Conservation (phyloP, 768 basidiomycete species). For the Mycena polygramma region DNA sequence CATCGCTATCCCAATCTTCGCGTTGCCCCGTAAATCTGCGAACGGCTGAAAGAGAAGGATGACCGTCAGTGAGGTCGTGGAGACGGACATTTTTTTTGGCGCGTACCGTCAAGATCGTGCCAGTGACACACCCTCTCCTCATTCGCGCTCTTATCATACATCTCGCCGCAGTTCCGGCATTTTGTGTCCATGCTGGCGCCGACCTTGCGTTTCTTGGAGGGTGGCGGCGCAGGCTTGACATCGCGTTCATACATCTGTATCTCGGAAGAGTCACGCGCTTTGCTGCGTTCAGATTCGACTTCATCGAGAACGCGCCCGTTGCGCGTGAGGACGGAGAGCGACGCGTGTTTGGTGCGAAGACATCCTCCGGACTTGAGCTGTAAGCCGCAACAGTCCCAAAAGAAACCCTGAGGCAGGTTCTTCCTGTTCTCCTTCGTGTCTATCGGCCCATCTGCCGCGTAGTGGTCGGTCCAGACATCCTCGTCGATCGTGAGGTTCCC, state of each 20-base stretch:
- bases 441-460: constrained; percentile 4
- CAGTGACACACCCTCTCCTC: constrained; percentile 9
- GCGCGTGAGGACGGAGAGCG: not conserved
- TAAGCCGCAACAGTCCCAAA: constrained; percentile 26
- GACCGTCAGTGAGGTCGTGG: no score
- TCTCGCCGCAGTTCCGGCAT: constrained; percentile 7
- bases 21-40: constrained; percentile 4
- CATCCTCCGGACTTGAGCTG: constrained; percentile 16
- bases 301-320: not conserved
- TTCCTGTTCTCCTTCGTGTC: constrained; percentile 21
- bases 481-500: constrained; percentile 19
- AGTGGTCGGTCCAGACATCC: constrained; percentile 10
- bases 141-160: constrained; percentile 13
- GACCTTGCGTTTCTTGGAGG: constrained; percentile 24
- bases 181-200: not conserved
- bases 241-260: constrained; percentile 1
- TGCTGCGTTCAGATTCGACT: not conserved
- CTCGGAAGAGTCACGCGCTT: not conserved
- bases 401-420: constrained; percentile 9
- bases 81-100: not conserved
- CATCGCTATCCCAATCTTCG: constrained; percentile 8
- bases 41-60: not conserved
- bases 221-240: not conserved
- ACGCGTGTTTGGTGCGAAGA: constrained; percentile 9
- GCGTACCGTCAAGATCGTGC: constrained; percentile 22